A percentile compares a stretch with the other conserved stretches of the same genome.
These are phyloP conservation scores for Geotrichum siamense DNA, from an alignment of 1,139 yeast species.

Conservation along the genomic window DNA sequence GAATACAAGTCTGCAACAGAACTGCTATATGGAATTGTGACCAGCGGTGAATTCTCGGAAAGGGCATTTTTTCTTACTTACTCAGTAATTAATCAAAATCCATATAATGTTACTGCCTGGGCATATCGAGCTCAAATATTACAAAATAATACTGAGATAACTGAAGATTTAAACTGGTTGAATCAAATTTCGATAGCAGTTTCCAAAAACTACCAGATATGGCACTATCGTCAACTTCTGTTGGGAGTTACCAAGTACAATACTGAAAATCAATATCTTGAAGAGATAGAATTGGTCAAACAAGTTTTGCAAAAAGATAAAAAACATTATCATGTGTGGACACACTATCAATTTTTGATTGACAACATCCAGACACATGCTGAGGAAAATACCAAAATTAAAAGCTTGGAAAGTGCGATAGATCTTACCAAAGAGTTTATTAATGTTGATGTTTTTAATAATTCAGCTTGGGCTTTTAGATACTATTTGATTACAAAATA, in stretches of 20 bases:
- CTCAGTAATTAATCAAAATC: conserved; percentile 55
- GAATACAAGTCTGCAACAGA: neutral
- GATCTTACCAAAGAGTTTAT: conserved; percentile 47
- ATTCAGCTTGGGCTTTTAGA: conserved; percentile 91
- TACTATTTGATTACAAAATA: conserved; percentile 44
- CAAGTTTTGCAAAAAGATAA: conserved; percentile 41
- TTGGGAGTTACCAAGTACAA: conserved; percentile 23
- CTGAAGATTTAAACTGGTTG: conserved; percentile 38
- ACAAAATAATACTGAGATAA: conserved; percentile 12
- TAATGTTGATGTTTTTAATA: conserved; percentile 65
- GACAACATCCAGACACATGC: neutral
- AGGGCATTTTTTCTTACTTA: conserved; percentile 65
- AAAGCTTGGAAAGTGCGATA: conserved; percentile 41
- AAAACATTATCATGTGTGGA: conserved; percentile 96
- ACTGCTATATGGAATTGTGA: neutral
- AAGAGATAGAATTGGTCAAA: conserved; percentile 55
- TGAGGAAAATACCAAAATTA: neutral
- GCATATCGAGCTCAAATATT: conserved; percentile 59
- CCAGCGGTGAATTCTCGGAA: conserved; percentile 48
- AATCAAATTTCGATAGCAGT: conserved; percentile 66
- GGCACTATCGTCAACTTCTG: conserved; percentile 73
- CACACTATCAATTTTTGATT: conserved; percentile 39
- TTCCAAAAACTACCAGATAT: conserved; percentile 89
- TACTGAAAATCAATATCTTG: conserved; percentile 59
- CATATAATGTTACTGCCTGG: conserved; percentile 94